phyloP scores from a whole-genome alignment of 768 basidiomycete species.

The Clitopilus hobsonii region DNA sequence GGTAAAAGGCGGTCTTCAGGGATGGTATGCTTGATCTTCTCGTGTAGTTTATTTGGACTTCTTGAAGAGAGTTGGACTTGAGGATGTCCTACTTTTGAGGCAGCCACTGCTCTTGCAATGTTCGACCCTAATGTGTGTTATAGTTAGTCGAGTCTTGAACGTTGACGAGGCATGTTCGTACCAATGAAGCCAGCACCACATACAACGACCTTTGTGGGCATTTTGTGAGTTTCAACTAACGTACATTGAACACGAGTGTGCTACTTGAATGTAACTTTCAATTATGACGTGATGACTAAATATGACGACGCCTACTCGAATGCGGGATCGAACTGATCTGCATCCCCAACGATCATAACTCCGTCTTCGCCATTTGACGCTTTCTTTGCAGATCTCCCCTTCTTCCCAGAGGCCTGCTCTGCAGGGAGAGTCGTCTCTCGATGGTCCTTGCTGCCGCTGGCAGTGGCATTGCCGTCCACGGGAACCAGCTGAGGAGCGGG shows the following conservation, averaged over 20 bases:
- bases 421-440: constrained; percentile 6
- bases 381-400: constrained; percentile 21
- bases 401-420: constrained; percentile 8
- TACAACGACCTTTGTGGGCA: constrained; percentile 35
- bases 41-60: constrained; percentile 39
- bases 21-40: constrained; percentile 22
- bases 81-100: constrained; percentile 23
- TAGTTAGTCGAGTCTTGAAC: neutral
- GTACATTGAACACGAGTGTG: neutral
- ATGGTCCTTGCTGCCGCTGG: constrained; percentile 11
- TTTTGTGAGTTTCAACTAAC: neutral
- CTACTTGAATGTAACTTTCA: neutral
- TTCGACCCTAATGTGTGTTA: constrained; percentile 40
- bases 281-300: neutral
- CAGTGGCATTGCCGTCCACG: constrained; percentile 17
- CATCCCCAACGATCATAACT: constrained; percentile 32
- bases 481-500: constrained; percentile 16
- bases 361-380: constrained; percentile 20
- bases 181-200: constrained; percentile 64
- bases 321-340: constrained; percentile 23
- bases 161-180: too few species aligned
- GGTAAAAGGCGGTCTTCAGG: constrained; percentile 34
- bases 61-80: constrained; percentile 59
- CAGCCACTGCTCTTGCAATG: constrained; percentile 50
- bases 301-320: constrained; percentile 9